Base-by-base conservation (phyloP, 495 filamentous ascomycete genomes). In the Durotheca rogersii region DNA sequence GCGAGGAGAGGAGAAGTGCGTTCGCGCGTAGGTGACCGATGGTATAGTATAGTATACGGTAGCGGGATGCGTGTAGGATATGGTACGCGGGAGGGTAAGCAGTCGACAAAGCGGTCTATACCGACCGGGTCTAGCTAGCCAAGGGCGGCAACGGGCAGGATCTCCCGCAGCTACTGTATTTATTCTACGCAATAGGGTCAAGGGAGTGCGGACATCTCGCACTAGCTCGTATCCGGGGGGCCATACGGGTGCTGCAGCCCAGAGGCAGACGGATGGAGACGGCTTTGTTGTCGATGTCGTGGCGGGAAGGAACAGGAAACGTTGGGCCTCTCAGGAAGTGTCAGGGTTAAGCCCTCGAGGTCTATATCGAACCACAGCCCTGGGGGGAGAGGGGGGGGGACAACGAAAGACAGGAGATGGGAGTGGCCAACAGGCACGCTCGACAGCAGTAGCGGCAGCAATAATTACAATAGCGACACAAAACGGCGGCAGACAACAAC, bases 31-130 rank as follows among this genome's bases (percentile, higher is more conserved):
- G n/a, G 49, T 35, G 37, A 51, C 46, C 23, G 41, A 30, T 37
- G 51, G 40, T 46, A 30, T 37, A 54, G 40, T 59, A 39, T 50
- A 46, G 37, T 37, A 35, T 59, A 39, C 46, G 41, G 37, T 37
- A 16, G 46, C 42, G 19, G 34, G 53, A n/a, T n/a, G n/a, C n/a
- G n/a, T n/a, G n/a, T n/a, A n/a, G n/a, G n/a, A n/a, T n/a, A n/a
- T n/a, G n/a, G n/a, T n/a, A n/a, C n/a, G n/a, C n/a, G n/a, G n/a
- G n/a, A n/a, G n/a, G n/a, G n/a, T n/a, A n/a, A n/a, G n/a, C n/a
- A n/a, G n/a, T n/a, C n/a, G n/a, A n/a, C n/a, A n/a, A n/a, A n/a
- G n/a, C n/a, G n/a, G n/a, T n/a, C n/a, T n/a, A n/a, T n/a, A n/a
- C n/a, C n/a, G n/a, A n/a, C n/a, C n/a, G n/a, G n/a, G n/a, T n/a